Percentiles rank a stretch among this genome's conserved stretches.
Evolutionary conservation across 257 asterid species (phyloP).

Genomic region (Catharanthus roseus): DNA sequence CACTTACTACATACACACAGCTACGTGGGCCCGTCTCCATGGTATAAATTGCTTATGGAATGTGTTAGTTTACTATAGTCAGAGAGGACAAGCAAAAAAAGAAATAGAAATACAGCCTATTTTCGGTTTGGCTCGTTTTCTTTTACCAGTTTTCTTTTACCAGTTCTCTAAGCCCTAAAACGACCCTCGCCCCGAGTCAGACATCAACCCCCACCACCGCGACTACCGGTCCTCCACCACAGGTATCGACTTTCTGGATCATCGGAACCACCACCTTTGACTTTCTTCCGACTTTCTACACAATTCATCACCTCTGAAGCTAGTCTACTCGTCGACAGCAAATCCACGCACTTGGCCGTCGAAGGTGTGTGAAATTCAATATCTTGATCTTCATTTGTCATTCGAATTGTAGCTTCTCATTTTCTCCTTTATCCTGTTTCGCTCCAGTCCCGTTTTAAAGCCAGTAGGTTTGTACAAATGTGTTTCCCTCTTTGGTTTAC

Average conservation of each 20-base stretch:
- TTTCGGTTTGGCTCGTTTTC: conserved; percentile 5
- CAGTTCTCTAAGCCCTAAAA: conserved; percentile 8
- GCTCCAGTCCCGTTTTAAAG: not conserved
- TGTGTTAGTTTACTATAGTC: too few relatives aligned
- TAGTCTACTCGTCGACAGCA: not conserved
- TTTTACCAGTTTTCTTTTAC: not conserved
- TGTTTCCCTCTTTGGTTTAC: not conserved
- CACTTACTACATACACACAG: too few relatives aligned
- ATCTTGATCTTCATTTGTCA: not conserved
- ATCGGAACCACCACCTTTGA: not conserved
- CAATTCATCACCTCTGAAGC: not conserved
- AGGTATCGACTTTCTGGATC: not conserved
- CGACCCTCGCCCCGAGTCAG: conserved; percentile 5
- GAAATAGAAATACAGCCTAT: not conserved
- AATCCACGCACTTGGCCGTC: conserved; percentile 4
- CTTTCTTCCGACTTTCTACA: not conserved
- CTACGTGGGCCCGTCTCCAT: too few relatives aligned
- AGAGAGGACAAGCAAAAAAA: not conserved
- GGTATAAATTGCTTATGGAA: too few relatives aligned
- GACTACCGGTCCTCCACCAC: not conserved
- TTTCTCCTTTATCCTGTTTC: not conserved
- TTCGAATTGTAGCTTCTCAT: not conserved
- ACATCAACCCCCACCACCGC: not conserved
- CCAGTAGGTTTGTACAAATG: not conserved
- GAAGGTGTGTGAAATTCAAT: not conserved